Conservation (phyloP, 2,329 filamentous ascomycete species). For the Pseudogymnoascus sp. region DNA sequence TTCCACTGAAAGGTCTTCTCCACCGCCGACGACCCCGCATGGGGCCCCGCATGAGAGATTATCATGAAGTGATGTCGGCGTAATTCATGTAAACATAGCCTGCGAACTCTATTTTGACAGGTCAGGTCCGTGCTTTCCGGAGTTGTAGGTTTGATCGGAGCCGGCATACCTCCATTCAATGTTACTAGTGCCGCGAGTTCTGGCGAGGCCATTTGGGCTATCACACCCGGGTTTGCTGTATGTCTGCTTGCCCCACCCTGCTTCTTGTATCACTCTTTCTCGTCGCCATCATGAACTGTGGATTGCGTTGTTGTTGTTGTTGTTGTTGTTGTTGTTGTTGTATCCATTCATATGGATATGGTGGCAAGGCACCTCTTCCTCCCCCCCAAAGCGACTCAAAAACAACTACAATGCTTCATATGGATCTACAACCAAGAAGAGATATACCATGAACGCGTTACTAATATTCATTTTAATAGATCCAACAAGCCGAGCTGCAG, state of each 20-base stretch:
- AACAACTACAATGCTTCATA: neutral
- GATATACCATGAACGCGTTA: neutral
- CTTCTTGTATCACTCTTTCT: neutral
- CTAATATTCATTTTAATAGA: constrained; percentile 30
- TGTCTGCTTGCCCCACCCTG: constrained; percentile 12
- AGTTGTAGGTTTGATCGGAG: neutral
- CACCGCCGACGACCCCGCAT: too few species aligned
- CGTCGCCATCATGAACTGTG: neutral
- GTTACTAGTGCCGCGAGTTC: constrained; percentile 33
- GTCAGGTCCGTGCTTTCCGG: neutral
- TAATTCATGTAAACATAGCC: too few species aligned
- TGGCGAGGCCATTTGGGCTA: constrained; percentile 75
- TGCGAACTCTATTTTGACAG: too few species aligned
- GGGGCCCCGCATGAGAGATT: too few species aligned
- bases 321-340: neutral
- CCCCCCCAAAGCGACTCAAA: too few species aligned
- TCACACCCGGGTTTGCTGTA: constrained; percentile 54
- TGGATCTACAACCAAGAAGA: neutral
- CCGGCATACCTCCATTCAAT: neutral
- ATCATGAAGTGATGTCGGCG: too few species aligned
- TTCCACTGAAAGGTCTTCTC: too few species aligned
- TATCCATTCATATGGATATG: neutral
- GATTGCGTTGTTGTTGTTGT: neutral
- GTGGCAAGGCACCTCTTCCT: too few species aligned
- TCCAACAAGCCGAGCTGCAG: constrained; percentile 55